These are phyloP conservation scores for Ascochyta fabae DNA, from an alignment of 2,329 filamentous ascomycete species.

Conservation along the genomic window DNA sequence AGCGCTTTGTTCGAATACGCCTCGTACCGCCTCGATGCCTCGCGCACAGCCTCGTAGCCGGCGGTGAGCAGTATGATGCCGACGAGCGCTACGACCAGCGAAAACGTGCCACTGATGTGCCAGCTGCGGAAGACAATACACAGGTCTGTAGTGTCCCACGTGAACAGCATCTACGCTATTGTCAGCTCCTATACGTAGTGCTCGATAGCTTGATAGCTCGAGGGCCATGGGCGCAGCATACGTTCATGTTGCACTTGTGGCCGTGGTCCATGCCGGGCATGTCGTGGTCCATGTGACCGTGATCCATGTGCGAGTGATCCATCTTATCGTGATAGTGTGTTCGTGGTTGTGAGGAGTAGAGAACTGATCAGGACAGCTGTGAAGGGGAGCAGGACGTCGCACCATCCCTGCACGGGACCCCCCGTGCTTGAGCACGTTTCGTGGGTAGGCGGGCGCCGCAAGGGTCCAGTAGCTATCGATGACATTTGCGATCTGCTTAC, in stretches of 20 bases:
- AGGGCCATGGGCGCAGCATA: slow-evolving; percentile 55
- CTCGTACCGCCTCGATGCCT: slow-evolving; percentile 79
- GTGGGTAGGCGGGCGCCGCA: slow-evolving; percentile 11
- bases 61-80: slow-evolving; percentile 82
- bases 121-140: slow-evolving; percentile 95
- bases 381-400: slow-evolving; percentile 19
- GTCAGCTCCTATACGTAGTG: slow-evolving; percentile 1
- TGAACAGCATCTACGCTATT: slow-evolving; percentile 87
- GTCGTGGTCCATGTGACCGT: slow-evolving; percentile 63
- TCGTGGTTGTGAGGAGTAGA: slow-evolving; percentile 1
- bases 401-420: slow-evolving; percentile 30
- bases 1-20: slow-evolving; percentile 35
- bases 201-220: background rate
- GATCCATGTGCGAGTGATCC: slow-evolving; percentile 58
- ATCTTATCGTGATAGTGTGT: slow-evolving; percentile 30
- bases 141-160: slow-evolving; percentile 90
- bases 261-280: slow-evolving; percentile 56
- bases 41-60: slow-evolving; percentile 90
- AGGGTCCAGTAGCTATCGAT: slow-evolving; percentile 12
- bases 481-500: slow-evolving; percentile 10
- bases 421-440: slow-evolving; percentile 15
- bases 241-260: slow-evolving; percentile 88
- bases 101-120: slow-evolving; percentile 77
- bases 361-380: background rate
- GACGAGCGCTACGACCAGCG: slow-evolving; percentile 81